Percentiles rank a stretch among this genome's conserved stretches.
phyloP scores from a whole-genome alignment of 2,329 filamentous ascomycete species.

The Monilinia fructicola region DNA sequence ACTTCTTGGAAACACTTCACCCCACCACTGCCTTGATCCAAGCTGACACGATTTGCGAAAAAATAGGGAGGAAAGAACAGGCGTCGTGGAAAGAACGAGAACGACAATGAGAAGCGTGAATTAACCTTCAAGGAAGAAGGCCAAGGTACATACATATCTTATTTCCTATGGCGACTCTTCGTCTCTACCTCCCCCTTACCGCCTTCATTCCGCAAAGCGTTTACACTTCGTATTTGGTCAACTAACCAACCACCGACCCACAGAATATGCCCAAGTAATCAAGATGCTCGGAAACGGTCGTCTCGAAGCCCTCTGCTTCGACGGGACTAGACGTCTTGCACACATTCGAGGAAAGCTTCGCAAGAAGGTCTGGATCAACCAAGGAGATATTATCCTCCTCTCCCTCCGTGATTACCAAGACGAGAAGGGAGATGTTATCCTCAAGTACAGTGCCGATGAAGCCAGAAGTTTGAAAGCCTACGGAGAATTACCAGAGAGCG shows the following conservation, averaged over 20 bases:
- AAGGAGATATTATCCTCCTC: constrained; percentile 89
- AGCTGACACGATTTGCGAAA: constrained; percentile 27
- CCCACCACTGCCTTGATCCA: constrained; percentile 4
- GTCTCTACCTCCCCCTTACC: constrained; percentile 8
- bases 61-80: constrained; percentile 94
- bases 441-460: constrained; percentile 96
- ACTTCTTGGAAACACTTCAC: not conserved
- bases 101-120: constrained; percentile 98
- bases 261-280: constrained; percentile 79
- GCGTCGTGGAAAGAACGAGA: constrained; percentile 98
- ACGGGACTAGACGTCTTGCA: constrained; percentile 81
- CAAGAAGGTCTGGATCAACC: constrained; percentile 99
- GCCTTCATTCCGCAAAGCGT: constrained; percentile 44
- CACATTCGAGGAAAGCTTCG: constrained; percentile 94
- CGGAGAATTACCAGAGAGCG: constrained; percentile 92
- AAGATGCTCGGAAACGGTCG: constrained; percentile 98
- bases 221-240: constrained; percentile 40
- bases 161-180: not conserved
- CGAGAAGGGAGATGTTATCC: constrained; percentile 88
- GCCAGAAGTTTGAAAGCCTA: constrained; percentile 94
- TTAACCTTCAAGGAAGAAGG: constrained; percentile 98
- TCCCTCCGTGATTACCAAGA: constrained; percentile 91
- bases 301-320: constrained; percentile 88
- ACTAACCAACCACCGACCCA: constrained; percentile 26
- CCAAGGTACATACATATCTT: constrained; percentile 59